Evolutionary conservation across 805 yeast species (phyloP), one percentile per base, ranked within the genome.

Genomic region (Zygosaccharomyces kombuchaensis): DNA sequence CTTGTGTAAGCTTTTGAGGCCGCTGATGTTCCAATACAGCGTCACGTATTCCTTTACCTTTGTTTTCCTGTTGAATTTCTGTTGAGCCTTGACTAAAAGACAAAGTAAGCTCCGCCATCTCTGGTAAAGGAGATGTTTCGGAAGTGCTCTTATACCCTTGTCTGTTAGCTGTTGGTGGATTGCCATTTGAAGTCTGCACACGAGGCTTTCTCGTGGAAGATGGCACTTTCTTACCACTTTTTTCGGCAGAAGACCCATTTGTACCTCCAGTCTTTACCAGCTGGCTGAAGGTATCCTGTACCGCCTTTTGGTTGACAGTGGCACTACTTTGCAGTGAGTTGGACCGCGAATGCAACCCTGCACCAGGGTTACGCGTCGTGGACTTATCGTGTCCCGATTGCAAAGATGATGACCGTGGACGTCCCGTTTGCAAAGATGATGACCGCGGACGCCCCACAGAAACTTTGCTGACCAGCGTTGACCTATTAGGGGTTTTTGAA

Each of bases 381-480:
- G 47, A 32, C 16, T 38, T 26, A 25, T 38, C 27, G 32, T 44
- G 45, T 23, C 57, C 44, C 4, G 67, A 53, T 45, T 65, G 68
- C 22, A 65, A 51, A 3, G 70, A 66, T 1, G 67, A 55, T 7
- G 70, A 63, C 40, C 69, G 57, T 17, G 60, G 56, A 34, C 67
- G 53, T 10, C 56, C 53, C 12, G 44, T 3, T 19, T 19, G 21
- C 21, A 19, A 19, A 19, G 70, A 66, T 1, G 67, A 55, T 7
- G 70, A 63, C 40, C 69, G 57, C 21, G 60, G 56, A 34, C 67
- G 53, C 10, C 56, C 53, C 12, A 44, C 46, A 26, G 30, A 43
- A 34, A 31, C 34, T 29, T 26, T 46, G 22, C 38, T 48, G 12
- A 36, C 30, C 9, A 48, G 25, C 3, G 52, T 32, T n/a, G 46